Conservation (phyloP, 495 filamentous ascomycete genomes). For the Penicillium paradoxum region DNA sequence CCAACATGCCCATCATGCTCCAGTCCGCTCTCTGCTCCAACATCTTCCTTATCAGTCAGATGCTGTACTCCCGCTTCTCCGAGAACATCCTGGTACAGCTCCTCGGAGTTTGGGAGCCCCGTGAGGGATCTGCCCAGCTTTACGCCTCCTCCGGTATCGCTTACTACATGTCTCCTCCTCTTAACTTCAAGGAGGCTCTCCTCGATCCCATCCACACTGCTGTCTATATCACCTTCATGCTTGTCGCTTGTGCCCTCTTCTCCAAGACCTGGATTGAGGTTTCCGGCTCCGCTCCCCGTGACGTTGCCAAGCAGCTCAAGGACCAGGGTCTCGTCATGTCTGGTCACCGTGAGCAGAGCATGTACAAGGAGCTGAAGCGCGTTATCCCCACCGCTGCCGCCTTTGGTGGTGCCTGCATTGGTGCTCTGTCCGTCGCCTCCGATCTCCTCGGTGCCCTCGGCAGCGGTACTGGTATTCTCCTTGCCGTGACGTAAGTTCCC, state of each 20-base stretch:
- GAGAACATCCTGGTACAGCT: conserved; percentile 97
- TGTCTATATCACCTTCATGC: conserved; percentile 95
- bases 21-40: conserved; percentile 98
- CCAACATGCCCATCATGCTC: conserved; percentile 96
- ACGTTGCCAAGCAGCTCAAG: conserved; percentile 99
- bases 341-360: conserved; percentile 97
- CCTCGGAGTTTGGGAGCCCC: conserved; percentile 97
- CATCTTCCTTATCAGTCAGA: conserved; percentile 97
- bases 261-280: conserved; percentile 99
- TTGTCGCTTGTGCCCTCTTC: conserved; percentile 95
- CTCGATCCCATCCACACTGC: conserved; percentile 95
- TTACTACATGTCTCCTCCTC: conserved; percentile 98
- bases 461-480: conserved; percentile 92
- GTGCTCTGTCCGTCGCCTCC: conserved; percentile 88
- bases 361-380: conserved; percentile 99
- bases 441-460: conserved; percentile 96
- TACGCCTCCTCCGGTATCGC: conserved; percentile 86
- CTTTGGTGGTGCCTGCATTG: conserved; percentile 99
- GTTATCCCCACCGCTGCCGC: conserved; percentile 98
- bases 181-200: conserved; percentile 95
- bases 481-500: conserved; percentile 92
- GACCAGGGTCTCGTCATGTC: conserved; percentile 99
- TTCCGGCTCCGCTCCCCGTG: conserved; percentile 91
- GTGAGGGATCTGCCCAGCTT: conserved; percentile 93
- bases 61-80: conserved; percentile 97